Base-by-base conservation (phyloP, 2,329 filamentous ascomycete species). In the Didymella segeticola region DNA sequence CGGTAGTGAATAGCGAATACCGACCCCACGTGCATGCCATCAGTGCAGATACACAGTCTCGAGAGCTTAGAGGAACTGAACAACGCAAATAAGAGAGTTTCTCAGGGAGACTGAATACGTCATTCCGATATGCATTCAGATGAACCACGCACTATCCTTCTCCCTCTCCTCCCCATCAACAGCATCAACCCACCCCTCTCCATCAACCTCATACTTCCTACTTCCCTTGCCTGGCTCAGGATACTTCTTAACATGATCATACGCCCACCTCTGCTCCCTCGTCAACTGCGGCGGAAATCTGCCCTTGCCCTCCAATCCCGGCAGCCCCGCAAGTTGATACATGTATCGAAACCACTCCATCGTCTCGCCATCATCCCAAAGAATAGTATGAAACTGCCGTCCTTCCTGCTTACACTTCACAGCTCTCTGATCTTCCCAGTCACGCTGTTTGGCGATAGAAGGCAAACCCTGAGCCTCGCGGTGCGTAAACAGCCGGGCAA, bases 281-380 rank as follows among this genome's bases (percentile, higher is more conserved):
- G 52, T 54, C 53, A 67, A 43, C 26, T 59, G 58, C 0, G 63
- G 63, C 38, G 54, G 62, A 37, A 49, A 37, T 14, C 57, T 50
- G 4, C 62, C 62, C 39, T 80, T 75, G 1, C 80, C 82, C 22
- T 69, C 70, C 34, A 86, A 62, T 12, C 72, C 77, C 0, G 77
- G 76, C 27, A 86, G 65, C 0, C 83, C 83, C 0, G 82, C 79
- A 43, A 84, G 71, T 6, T 72, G 61, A 63, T 78, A 84, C 37
- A 85, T 60, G 10, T 70, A 71, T 1, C 70, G 66, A 2, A 85
- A 67, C 74, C 78, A 85, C 8, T 70, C 72, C 1, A 76, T 59
- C 0, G 82, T 84, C 67, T 85, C 80, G 0, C 80, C 81, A 3
- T 71, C 72, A 9, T 83, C 80, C 80, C 80, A 84, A 2, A 75